phyloP scores from a whole-genome alignment of 352 stramenopile species.

The Phytophthora ohioensis region DNA sequence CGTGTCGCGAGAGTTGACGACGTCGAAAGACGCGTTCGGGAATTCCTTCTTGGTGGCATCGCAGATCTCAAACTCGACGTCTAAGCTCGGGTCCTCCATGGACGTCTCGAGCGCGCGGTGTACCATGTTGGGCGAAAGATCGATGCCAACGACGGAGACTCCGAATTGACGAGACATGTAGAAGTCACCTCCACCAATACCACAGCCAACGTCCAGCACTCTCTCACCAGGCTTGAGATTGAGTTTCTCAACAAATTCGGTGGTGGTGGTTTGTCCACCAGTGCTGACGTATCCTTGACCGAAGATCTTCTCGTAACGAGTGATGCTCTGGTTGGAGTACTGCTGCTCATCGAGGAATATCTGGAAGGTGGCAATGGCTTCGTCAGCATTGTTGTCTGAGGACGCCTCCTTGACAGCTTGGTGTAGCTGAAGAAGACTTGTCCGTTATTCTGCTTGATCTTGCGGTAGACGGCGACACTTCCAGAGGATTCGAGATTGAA shows the following conservation, averaged over 20 bases:
- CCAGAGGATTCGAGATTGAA: slow-evolving; percentile 76
- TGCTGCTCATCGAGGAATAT: slow-evolving; percentile 79
- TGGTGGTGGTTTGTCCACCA: slow-evolving; percentile 69
- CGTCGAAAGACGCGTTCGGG: slow-evolving; percentile 68
- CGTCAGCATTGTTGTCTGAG: slow-evolving; percentile 14
- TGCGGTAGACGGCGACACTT: slow-evolving; percentile 70
- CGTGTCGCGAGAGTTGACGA: slow-evolving; percentile 81
- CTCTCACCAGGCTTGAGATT: slow-evolving; percentile 63
- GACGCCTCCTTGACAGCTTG: slow-evolving; percentile 56
- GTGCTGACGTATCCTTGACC: slow-evolving; percentile 78
- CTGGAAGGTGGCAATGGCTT: slow-evolving; percentile 65
- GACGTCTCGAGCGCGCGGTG: slow-evolving; percentile 71
- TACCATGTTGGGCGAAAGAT: slow-evolving; percentile 83
- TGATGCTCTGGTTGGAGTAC: slow-evolving; percentile 77
- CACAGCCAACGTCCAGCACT: slow-evolving; percentile 90
- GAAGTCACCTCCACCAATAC: slow-evolving; percentile 90
- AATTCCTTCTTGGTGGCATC: slow-evolving; percentile 71
- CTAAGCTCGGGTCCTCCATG: slow-evolving; percentile 52
- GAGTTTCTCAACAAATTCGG: slow-evolving; percentile 77
- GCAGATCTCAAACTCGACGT: slow-evolving; percentile 81
- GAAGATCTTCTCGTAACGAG: slow-evolving; percentile 83
- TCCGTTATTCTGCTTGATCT: slow-evolving; percentile 86
- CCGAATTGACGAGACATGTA: slow-evolving; percentile 93
- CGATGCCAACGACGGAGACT: slow-evolving; percentile 76
- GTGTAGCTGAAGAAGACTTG: slow-evolving; percentile 81